Percentiles rank a stretch among this genome's conserved stretches.
Conservation (phyloP, 306 rosid genomes). For the Begonia fuchsioides region DNA sequence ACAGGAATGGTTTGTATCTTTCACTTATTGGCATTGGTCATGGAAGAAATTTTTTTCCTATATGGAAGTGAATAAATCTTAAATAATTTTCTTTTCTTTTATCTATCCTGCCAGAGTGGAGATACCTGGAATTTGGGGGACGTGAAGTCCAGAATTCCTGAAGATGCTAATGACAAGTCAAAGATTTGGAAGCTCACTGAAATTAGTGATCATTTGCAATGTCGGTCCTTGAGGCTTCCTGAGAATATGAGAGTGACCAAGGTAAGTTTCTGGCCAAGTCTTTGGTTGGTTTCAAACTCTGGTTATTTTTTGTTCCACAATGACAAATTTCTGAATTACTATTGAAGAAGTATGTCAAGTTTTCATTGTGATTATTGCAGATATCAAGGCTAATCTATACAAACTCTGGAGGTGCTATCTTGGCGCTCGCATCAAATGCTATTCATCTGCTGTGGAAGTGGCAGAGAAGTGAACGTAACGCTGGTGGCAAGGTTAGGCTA, state of each 20-base stretch:
- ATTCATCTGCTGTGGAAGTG: slow-evolving; percentile 93
- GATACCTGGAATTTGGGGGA: slow-evolving; percentile 78
- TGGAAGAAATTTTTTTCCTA: background rate
- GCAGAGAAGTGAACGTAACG: slow-evolving; percentile 69
- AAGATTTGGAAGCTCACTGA: slow-evolving; percentile 97
- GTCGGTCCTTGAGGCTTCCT: slow-evolving; percentile 82
- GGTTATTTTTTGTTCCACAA: background rate
- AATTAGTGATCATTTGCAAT: slow-evolving; percentile 72
- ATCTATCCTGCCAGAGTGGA: slow-evolving; percentile 52
- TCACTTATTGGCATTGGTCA: slow-evolving; percentile 2
- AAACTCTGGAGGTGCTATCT: slow-evolving; percentile 78
- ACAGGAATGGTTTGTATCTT: slow-evolving; percentile 65
- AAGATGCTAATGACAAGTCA: slow-evolving; percentile 91
- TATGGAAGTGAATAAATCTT: background rate
- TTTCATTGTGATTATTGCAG: slow-evolving; percentile 29
- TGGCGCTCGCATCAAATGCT: slow-evolving; percentile 91
- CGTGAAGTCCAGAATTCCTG: slow-evolving; percentile 84
- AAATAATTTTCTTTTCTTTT: background rate
- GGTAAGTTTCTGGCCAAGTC: slow-evolving; percentile 22
- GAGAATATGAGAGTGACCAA: slow-evolving; percentile 67
- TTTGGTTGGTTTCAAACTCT: background rate
- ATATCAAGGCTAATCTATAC: slow-evolving; percentile 89
- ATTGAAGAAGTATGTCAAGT: background rate
- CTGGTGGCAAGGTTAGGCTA: slow-evolving; percentile 49
- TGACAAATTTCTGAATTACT: background rate